A percentile compares a stretch with the other conserved stretches of the same genome.
These are phyloP conservation scores for Naegleria fowleri DNA, from an alignment of 208 protist species.

Conservation along the genomic window DNA sequence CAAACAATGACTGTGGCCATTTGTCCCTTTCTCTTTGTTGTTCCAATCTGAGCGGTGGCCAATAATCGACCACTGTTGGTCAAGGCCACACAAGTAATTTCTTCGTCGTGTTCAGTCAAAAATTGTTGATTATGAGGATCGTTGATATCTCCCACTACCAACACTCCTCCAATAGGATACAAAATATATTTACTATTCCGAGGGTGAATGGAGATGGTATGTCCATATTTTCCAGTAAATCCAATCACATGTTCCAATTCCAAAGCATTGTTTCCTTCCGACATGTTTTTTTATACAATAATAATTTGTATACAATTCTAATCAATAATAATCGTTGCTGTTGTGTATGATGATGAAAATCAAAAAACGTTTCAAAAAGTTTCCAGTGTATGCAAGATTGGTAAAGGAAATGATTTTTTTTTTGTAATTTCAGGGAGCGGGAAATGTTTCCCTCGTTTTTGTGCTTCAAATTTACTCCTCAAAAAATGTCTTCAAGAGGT, in stretches of 20 bases:
- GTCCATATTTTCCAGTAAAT: conserved; percentile 28
- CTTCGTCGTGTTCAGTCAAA: conserved; percentile 38
- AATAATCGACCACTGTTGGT: conserved; percentile 27
- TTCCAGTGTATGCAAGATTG: no score
- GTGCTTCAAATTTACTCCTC: no score
- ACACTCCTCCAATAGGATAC: conserved; percentile 30
- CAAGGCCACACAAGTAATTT: conserved; percentile 33
- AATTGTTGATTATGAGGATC: conserved; percentile 39
- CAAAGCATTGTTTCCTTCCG: not conserved
- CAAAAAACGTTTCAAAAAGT: no score
- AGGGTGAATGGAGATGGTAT: conserved; percentile 33
- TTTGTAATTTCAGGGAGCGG: no score
- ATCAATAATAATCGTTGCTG: no score
- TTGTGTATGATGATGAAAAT: no score
- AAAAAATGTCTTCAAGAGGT: no score
- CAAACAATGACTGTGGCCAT: conserved; percentile 37
- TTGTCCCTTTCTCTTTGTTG: conserved; percentile 32
- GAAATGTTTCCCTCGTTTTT: no score
- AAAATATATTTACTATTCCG: conserved; percentile 17
- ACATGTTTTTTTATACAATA: no score
- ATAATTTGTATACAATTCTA: no score
- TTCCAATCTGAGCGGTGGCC: conserved; percentile 34
- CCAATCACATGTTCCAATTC: conserved; percentile 42
- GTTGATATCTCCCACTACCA: conserved; percentile 27
- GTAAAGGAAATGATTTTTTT: no score